Conservation (phyloP, 2,329 filamentous ascomycete species). For the Zalaria obscura region DNA sequence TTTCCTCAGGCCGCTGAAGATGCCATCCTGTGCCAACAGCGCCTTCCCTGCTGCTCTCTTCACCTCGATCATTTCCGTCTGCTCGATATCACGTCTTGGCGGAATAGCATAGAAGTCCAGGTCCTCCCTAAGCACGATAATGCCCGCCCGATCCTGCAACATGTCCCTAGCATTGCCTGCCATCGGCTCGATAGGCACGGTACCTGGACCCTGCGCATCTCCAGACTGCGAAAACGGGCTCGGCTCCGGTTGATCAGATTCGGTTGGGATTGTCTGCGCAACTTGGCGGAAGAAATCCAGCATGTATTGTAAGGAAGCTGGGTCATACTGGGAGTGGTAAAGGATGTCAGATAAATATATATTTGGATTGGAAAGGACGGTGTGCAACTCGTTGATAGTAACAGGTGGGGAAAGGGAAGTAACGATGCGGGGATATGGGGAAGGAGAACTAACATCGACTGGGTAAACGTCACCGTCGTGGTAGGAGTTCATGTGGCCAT, state of each 20-base stretch:
- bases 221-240: constrained; percentile 27
- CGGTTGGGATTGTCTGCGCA: constrained; percentile 82
- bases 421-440: constrained; percentile 8
- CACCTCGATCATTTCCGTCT: constrained; percentile 85
- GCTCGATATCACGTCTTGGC: constrained; percentile 67
- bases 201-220: constrained; percentile 25
- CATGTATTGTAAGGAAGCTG: constrained; percentile 94
- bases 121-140: constrained; percentile 92
- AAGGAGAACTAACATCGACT: constrained; percentile 68
- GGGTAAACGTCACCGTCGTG: constrained; percentile 89
- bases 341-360: constrained; percentile 43
- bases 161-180: constrained; percentile 51
- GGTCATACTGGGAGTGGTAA: constrained; percentile 68
- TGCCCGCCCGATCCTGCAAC: constrained; percentile 79
- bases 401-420: constrained; percentile 17
- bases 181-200: constrained; percentile 57
- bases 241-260: constrained; percentile 34
- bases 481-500: constrained; percentile 88
- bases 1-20: constrained; percentile 88
- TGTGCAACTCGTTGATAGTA: constrained; percentile 23
- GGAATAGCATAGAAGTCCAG: constrained; percentile 97
- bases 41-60: constrained; percentile 83
- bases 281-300: constrained; percentile 95
- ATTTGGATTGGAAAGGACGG: constrained; percentile 26
- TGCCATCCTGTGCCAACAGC: constrained; percentile 79